These are phyloP conservation scores for Casuarina cunninghamiana DNA, from an alignment of 306 rosid species.

Conservation along the genomic window DNA sequence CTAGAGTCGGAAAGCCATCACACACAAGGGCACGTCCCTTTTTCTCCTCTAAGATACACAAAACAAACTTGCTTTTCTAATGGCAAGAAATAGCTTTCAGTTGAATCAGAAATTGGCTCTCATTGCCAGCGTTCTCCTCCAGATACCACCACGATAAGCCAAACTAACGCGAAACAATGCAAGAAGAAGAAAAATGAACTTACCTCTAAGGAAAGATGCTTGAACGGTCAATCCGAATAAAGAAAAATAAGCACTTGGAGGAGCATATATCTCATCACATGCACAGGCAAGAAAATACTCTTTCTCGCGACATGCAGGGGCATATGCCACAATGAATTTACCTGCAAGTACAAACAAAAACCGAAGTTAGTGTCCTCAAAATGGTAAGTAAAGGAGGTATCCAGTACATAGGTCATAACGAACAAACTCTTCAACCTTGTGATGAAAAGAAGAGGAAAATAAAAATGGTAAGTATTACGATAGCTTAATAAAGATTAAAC, in stretches of 20 bases:
- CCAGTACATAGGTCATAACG: not conserved
- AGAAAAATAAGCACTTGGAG: slow-evolving; percentile 94
- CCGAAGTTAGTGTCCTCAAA: slow-evolving; percentile 13
- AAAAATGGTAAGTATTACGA: too few species aligned
- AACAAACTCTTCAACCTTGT: not conserved
- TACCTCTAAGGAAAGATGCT: slow-evolving; percentile 84
- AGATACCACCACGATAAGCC: not conserved
- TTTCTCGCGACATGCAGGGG: slow-evolving; percentile 84
- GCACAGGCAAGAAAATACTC: slow-evolving; percentile 94
- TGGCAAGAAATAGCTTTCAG: too few species aligned
- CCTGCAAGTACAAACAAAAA: slow-evolving; percentile 47
- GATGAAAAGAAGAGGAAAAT: not conserved
- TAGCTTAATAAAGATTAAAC: too few species aligned
- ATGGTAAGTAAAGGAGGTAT: not conserved
- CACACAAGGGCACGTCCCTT: too few species aligned
- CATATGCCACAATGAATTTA: slow-evolving; percentile 77
- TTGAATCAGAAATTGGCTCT: too few species aligned
- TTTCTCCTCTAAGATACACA: too few species aligned
- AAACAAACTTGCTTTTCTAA: too few species aligned
- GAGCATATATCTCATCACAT: slow-evolving; percentile 92
- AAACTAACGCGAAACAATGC: slow-evolving; percentile 9
- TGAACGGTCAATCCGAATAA: slow-evolving; percentile 87
- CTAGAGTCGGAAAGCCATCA: too few species aligned
- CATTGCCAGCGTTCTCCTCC: not conserved
- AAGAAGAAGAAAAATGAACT: slow-evolving; percentile 27